Evolutionary conservation across 2,329 filamentous ascomycete species (phyloP).

Genomic region (Colletotrichum filicis): DNA sequence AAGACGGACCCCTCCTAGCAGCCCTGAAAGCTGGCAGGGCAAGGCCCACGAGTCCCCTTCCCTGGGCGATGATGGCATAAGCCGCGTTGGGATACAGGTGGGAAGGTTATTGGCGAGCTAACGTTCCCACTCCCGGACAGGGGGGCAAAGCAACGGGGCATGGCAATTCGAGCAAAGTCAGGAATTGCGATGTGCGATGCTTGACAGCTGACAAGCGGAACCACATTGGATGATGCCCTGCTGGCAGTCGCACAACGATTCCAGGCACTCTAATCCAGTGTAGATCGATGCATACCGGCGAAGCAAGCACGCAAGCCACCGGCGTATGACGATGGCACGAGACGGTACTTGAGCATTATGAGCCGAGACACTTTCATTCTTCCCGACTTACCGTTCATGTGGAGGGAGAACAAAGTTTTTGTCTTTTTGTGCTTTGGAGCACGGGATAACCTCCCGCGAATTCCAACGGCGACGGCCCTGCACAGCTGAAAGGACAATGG

Average conservation of each 20-base stretch:
- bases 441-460: not conserved
- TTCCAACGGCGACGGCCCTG: constrained; percentile 13
- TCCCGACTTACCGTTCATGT: not conserved
- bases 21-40: not conserved
- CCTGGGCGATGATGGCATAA: constrained; percentile 20
- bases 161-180: constrained; percentile 15
- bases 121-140: constrained; percentile 18
- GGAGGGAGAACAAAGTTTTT: not conserved
- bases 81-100: constrained; percentile 8
- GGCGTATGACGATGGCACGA: constrained; percentile 10
- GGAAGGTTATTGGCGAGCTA: constrained; percentile 14
- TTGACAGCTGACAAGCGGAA: constrained; percentile 12
- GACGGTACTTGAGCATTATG: not conserved
- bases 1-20: constrained; percentile 3
- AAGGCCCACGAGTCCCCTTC: not conserved
- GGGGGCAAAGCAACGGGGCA: not conserved
- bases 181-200: constrained; percentile 23
- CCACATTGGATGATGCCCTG: not conserved
- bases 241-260: not conserved
- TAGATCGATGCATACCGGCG: not conserved
- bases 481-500: constrained; percentile 20
- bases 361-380: constrained; percentile 19
- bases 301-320: not conserved
- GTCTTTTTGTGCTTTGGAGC: not conserved
- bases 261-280: not conserved